Evolutionary conservation across 805 yeast species (phyloP), one percentile per base, ranked within the genome.

Genomic region (Metschnikowia amazonensis): DNA sequence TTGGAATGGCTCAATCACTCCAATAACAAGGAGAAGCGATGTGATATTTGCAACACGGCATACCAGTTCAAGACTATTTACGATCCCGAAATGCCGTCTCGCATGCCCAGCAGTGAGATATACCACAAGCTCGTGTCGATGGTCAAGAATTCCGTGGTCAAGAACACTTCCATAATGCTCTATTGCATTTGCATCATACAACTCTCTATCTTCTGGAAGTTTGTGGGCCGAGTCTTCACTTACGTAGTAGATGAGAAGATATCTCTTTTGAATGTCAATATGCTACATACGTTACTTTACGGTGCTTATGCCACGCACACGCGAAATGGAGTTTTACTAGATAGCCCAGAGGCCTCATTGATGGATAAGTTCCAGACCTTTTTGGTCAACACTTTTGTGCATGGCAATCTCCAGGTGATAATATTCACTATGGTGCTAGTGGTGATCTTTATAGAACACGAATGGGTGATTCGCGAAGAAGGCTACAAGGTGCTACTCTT

Each of bases 11-110:
- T 94, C 33, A 72, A 75, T 42, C 89, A 81, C 60, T 72, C 86
- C 16, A 72, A 77, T 42, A 80, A 82, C 48, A 75, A 75, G 28
- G 73, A 82, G 10, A 63, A 64, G 46, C 73, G 77, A 31, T 94
- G 98, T 74, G 98, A 92, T 62, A 86, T 94, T 33, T 94, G 98
- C 63, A 84, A 89, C 57, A 72, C 85, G 29, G 78, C 81, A 24
- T 89, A 85, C 64, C 74, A 72, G 45, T 86, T 86, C 62, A 74
- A 75, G 25, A 84, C 88, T 20, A 74, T 80, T 1, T 86, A 84
- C 60, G 77, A 76, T 41, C 79, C 76, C 2, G 64, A 78, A 38
- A 84, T 84, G 80, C 94, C 95, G 1, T 65, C 62, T 7, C 61
- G 66, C 21, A 76, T 86, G 20, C 95, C 96, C 0, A 9, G 79